These are phyloP conservation scores for Nemania diffusa DNA, from an alignment of 2,329 filamentous ascomycete species.

Conservation along the genomic window DNA sequence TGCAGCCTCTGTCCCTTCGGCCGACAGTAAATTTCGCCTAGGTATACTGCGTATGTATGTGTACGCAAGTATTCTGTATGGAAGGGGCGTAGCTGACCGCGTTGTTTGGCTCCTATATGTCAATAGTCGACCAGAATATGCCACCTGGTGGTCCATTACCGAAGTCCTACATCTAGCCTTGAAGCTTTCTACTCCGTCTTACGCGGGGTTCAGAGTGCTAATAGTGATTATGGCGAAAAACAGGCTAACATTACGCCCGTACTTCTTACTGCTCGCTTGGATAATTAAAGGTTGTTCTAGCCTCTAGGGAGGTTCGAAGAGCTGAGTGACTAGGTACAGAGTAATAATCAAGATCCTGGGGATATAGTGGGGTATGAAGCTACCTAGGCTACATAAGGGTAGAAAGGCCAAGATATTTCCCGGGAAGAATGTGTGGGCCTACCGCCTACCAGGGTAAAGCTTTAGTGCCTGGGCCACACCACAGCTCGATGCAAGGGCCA, in stretches of 20 bases:
- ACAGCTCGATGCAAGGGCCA: constrained; percentile 1
- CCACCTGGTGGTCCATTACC: neutral
- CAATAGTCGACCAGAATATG: neutral
- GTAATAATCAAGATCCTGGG: too few relatives aligned
- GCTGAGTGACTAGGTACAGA: too few relatives aligned
- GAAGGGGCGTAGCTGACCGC: neutral
- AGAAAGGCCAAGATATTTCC: neutral
- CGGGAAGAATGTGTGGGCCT: neutral
- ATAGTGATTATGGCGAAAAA: neutral
- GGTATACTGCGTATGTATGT: too few relatives aligned
- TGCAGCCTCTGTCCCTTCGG: constrained; percentile 2
- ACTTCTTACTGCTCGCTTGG: too few relatives aligned
- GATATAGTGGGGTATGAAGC: neutral
- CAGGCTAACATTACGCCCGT: too few relatives aligned
- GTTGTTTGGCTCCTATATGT: neutral
- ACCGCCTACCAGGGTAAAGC: neutral
- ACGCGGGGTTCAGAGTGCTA: neutral
- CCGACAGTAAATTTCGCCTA: neutral
- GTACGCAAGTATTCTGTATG: neutral
- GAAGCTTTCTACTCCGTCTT: neutral
- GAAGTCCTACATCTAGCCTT: neutral
- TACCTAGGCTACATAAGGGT: neutral
- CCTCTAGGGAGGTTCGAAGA: too few relatives aligned
- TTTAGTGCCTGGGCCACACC: neutral
- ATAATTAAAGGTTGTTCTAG: too few relatives aligned